Percentiles rank a stretch among this genome's conserved stretches.
phyloP scores from a whole-genome alignment of 345 rosid genomes.

The Lumnitzera littorea region DNA sequence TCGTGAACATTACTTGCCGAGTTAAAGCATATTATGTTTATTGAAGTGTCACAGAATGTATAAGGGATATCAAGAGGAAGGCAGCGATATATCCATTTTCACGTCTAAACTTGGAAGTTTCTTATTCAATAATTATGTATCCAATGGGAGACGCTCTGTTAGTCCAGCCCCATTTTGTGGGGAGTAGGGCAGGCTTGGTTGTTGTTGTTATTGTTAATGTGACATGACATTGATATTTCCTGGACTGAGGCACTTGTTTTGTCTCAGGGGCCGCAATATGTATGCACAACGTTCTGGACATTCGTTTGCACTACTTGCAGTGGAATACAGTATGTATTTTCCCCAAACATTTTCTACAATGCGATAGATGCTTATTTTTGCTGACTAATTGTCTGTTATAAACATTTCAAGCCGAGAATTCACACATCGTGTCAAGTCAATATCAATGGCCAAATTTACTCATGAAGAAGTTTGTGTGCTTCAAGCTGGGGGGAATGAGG shows the following conservation, averaged over 20 bases:
- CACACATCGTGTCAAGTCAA: conserved; percentile 82
- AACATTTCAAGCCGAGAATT: conserved; percentile 64
- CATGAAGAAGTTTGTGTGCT: conserved; percentile 75
- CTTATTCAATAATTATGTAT: too few species aligned
- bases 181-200: too few species aligned
- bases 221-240: too few species aligned
- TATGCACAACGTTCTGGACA: conserved; percentile 81
- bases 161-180: too few species aligned
- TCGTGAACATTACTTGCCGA: too few species aligned
- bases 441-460: conserved; percentile 86
- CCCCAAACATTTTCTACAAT: background rate
- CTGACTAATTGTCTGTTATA: background rate
- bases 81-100: too few species aligned
- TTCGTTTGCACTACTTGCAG: conserved; percentile 86
- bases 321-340: conserved; percentile 68
- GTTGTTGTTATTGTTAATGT: background rate
- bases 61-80: too few species aligned
- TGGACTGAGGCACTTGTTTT: background rate
- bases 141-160: too few species aligned
- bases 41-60: too few species aligned
- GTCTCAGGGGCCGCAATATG: conserved; percentile 91
- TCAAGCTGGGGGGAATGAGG: conserved; percentile 86
- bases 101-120: too few species aligned
- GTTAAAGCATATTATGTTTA: too few species aligned
- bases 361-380: background rate